A percentile compares a stretch with the other conserved stretches of the same genome.
Conservation (phyloP, 169 alveolate species). For the Cryptosporidium bovis region DNA sequence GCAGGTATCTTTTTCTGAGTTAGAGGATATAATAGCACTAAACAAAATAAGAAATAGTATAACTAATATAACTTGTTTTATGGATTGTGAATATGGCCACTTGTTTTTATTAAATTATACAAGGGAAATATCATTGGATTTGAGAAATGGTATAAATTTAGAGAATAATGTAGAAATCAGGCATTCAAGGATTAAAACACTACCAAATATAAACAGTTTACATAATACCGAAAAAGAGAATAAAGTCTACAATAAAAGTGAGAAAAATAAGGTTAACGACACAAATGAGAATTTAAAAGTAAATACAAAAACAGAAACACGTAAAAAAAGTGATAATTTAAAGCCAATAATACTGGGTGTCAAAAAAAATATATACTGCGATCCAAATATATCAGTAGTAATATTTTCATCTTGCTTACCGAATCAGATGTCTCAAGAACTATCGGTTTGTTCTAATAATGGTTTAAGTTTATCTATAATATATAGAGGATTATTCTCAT, state of each 20-base stretch:
- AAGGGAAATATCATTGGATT: neutral
- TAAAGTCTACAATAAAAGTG: neutral
- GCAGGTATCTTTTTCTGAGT: slow-evolving; percentile 12
- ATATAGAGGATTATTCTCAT: slow-evolving; percentile 62
- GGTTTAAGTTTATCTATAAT: slow-evolving; percentile 59
- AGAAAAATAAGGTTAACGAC: neutral
- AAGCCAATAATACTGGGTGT: neutral
- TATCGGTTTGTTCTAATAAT: slow-evolving; percentile 35
- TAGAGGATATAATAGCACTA: slow-evolving; percentile 3
- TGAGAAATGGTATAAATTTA: neutral
- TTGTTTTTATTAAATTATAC: slow-evolving; percentile 54
- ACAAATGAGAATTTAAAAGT: neutral
- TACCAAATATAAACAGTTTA: neutral
- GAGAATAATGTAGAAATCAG: neutral
- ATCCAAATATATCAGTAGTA: slow-evolving; percentile 20
- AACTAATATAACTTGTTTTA: slow-evolving; percentile 48
- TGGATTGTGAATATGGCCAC: slow-evolving; percentile 51
- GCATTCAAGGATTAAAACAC: slow-evolving; percentile 13
- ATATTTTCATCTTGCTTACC: slow-evolving; percentile 34
- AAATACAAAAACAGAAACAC: slow-evolving; percentile 1
- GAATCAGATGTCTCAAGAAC: slow-evolving; percentile 38
- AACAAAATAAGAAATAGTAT: neutral
- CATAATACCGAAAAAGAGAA: neutral
- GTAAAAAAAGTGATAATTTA: neutral
- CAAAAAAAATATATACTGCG: neutral